Evolutionary conservation across 2,329 filamentous ascomycete genomes (phyloP).

Genomic region (Geosmithia morbida): DNA sequence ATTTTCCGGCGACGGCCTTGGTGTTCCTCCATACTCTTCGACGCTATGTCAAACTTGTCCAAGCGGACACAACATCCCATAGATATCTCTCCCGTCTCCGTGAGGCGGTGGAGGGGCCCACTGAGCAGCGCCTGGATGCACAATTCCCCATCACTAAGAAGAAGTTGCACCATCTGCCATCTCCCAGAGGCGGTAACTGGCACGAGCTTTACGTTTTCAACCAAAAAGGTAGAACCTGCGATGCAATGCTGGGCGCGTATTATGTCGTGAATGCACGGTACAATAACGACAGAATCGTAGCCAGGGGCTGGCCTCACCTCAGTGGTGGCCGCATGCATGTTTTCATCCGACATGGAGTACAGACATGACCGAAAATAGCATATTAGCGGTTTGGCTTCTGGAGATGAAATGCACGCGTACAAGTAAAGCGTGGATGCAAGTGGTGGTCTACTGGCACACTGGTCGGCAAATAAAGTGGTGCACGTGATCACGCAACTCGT

Average conservation of each 20-base stretch:
- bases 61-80: slow-evolving; percentile 34
- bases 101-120: slow-evolving; percentile 29
- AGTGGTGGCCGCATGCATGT: neutral
- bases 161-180: slow-evolving; percentile 29
- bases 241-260: slow-evolving; percentile 31
- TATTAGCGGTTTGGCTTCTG: too few relatives aligned
- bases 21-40: slow-evolving; percentile 5
- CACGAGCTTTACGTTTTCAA: slow-evolving; percentile 26
- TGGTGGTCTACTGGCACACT: neutral
- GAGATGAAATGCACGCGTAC: too few relatives aligned
- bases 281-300: neutral
- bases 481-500: slow-evolving; percentile 2
- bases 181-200: slow-evolving; percentile 17
- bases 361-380: too few relatives aligned
- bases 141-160: slow-evolving; percentile 37
- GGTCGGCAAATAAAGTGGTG: neutral
- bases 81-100: slow-evolving; percentile 27
- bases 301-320: neutral
- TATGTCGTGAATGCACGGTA: slow-evolving; percentile 31
- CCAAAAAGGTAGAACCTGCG: slow-evolving; percentile 32
- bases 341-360: neutral
- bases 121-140: slow-evolving; percentile 38
- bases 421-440: too few relatives aligned
- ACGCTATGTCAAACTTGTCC: slow-evolving; percentile 22
- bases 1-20: slow-evolving; percentile 9